A percentile compares a stretch with the other conserved stretches of the same genome.
Conservation (phyloP, 352 stramenopile species). For the Globisporangium barbulae region DNA sequence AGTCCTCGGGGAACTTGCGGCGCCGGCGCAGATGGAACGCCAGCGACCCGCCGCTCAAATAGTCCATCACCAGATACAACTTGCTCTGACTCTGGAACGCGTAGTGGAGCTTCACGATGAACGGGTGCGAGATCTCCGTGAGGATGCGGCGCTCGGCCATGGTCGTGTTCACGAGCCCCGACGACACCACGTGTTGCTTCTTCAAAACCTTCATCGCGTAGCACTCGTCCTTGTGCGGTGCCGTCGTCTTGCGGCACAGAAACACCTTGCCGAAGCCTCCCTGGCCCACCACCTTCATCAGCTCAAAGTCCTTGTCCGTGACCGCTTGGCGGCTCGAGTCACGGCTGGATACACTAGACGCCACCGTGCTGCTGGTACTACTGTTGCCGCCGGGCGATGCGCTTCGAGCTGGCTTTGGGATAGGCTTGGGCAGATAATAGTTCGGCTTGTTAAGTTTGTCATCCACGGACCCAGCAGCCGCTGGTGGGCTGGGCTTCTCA, state of each 20-base stretch:
- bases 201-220: slow-evolving; percentile 99
- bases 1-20: slow-evolving; percentile 88
- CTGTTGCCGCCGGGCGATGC: slow-evolving; percentile 19
- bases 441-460: slow-evolving; percentile 51
- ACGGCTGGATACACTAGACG: slow-evolving; percentile 11
- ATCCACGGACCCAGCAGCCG: slow-evolving; percentile 13
- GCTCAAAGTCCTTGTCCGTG: slow-evolving; percentile 92
- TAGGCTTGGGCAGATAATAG: slow-evolving; percentile 82
- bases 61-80: slow-evolving; percentile 93
- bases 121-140: slow-evolving; percentile 91
- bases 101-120: slow-evolving; percentile 94
- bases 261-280: slow-evolving; percentile 98
- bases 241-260: slow-evolving; percentile 92
- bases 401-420: slow-evolving; percentile 37
- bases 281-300: slow-evolving; percentile 97
- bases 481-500: slow-evolving; percentile 29
- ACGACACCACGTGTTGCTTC: slow-evolving; percentile 90
- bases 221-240: slow-evolving; percentile 88
- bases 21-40: slow-evolving; percentile 87
- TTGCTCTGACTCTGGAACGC: slow-evolving; percentile 93
- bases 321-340: slow-evolving; percentile 42
- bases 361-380: slow-evolving; percentile 6
- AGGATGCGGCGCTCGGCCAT: slow-evolving; percentile 92
- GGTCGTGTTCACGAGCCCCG: slow-evolving; percentile 91
- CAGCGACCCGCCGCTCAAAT: slow-evolving; percentile 88